Base-by-base conservation (phyloP, 2,329 filamentous ascomycete species). In the Mariannaea elegans region DNA sequence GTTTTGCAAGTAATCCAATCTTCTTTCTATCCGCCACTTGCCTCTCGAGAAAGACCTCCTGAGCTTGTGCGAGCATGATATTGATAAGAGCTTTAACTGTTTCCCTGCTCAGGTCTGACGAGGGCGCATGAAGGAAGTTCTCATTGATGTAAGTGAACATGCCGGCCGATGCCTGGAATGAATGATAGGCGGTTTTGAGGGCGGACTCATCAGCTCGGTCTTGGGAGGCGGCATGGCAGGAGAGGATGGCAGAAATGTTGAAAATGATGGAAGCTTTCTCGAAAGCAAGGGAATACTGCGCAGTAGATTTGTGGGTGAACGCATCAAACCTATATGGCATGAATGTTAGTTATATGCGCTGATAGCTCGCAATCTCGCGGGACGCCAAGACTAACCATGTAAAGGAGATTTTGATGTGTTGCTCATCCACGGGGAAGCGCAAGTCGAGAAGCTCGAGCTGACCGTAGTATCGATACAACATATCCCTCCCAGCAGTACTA, bases 131-230 rank as follows among this genome's bases (percentile, higher is more conserved):
- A 32, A 99, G 82, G 75, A 99, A 99, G 80, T 99, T 99, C 79
- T 99, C 95, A 78, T 99, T 99, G 81, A 99, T 99, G 73, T 99
- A 99, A 52, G 94, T 98, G 77, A 98, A 99, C 95, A 99, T 99
- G 80, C 95, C 95, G 9, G 95, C 95, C 7, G 94, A 94, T 38
- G 95, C 95, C 77, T 99, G 95, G 80, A 98, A 98, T 18, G 94
- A 97, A 77, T 99, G 94, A 75, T 98, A 99, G 16, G 95, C 93
- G 13, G 93, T 94, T 80, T 99, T 99, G 74, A 98, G 86, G 31
- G 94, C 94, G 6, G 91, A 86, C 73, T 99, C 95, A 74, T 98
- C 94, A 65, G 91, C 91, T 48, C 95, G 89, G 68, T 95, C 94
- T 78, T 99, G 96, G 73, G 92, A 86, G 41, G 94, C 93, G 62